These are phyloP conservation scores for Secale cereale DNA, from an alignment of 176 grass and related monocot species.

Conservation along the genomic window DNA sequence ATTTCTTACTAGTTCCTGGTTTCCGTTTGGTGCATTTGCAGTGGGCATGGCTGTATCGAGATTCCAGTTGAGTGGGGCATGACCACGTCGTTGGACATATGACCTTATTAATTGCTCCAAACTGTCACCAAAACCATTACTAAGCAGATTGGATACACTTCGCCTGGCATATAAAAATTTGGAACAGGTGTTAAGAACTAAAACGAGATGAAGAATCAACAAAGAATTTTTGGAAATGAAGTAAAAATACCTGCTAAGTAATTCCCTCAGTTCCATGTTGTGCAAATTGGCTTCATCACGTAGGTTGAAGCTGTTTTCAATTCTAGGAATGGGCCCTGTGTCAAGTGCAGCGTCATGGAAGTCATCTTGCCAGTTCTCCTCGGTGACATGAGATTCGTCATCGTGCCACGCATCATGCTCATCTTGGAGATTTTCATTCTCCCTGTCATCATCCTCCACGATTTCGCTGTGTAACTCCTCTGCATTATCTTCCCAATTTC, in stretches of 20 bases:
- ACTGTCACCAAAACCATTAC: constrained; percentile 93
- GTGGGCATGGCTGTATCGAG: constrained; percentile 36
- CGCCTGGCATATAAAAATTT: constrained; percentile 48
- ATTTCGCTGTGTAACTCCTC: constrained; percentile 52
- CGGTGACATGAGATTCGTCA: constrained; percentile 68
- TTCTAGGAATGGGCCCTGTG: constrained; percentile 47
- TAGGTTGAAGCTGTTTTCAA: constrained; percentile 68
- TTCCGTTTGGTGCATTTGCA: constrained; percentile 50
- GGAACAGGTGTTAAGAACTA: constrained; percentile 17
- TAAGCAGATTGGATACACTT: constrained; percentile 98
- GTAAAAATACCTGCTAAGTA: constrained; percentile 76
- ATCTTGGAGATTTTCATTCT: constrained; percentile 51
- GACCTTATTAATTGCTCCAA: constrained; percentile 93
- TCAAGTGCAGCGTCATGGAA: constrained; percentile 53
- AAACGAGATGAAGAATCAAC: constrained; percentile 11
- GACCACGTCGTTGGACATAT: constrained; percentile 73
- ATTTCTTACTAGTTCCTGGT: constrained; percentile 66
- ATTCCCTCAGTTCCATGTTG: constrained; percentile 95
- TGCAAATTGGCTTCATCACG: constrained; percentile 96
- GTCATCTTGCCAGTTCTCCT: constrained; percentile 86
- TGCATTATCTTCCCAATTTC: constrained; percentile 59
- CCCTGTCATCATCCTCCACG: constrained; percentile 37
- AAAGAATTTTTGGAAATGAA: neutral
- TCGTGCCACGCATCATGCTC: constrained; percentile 66
- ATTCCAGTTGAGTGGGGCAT: constrained; percentile 65